Evolutionary conservation across 2,329 filamentous ascomycete genomes (phyloP), one percentile per base, ranked within the genome.

Genomic region (Apiospora kogelbergensis): DNA sequence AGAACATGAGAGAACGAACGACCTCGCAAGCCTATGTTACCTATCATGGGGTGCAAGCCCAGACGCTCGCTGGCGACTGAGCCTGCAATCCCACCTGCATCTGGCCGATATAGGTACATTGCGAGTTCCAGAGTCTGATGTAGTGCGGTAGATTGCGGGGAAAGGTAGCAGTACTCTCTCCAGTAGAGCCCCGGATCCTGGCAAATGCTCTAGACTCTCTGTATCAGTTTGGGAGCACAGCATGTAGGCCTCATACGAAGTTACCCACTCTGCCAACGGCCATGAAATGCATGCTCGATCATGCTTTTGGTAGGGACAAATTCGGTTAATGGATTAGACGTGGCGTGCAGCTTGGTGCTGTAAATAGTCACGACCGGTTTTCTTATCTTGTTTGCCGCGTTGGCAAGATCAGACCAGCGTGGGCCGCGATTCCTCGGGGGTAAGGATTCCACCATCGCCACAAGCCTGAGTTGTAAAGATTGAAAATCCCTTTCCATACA

Each of bases 151-250:
- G 70, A 73, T 71, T 67, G 74, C 73, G 73, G 74, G 72, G 74
- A 73, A 67, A 76, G 70, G 75, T 76, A 74, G 70, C 70, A 67
- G 74, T 77, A 76, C 75, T 69, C 74, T 46, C 45, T 30, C 13
- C 15, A 24, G n/a, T 33, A 65, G 63, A 40, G 30, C 53, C 17
- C 17, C n/a, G 9, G 30, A 60, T n/a, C 53, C 20, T 53, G 48
- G 48, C 48, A 30, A 13, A 53, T 10, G 11, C n/a, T 11, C 45
- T 48, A 26, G n/a, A 48, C 22, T 48, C 48, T 20, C 17, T 33
- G 30, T 17, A 33, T 9, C 5, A 37, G 53, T 60, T n/a, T 33
- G 63, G 63, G 30, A 30, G 63, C 41, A 33, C 63, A 45, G 7
- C 41, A 45, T 33, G 15, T 9, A 37, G 26, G 33, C 53, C 53